Evolutionary conservation across 2,329 filamentous ascomycete species (phyloP).

Genomic region (Fusarium anthophilum): DNA sequence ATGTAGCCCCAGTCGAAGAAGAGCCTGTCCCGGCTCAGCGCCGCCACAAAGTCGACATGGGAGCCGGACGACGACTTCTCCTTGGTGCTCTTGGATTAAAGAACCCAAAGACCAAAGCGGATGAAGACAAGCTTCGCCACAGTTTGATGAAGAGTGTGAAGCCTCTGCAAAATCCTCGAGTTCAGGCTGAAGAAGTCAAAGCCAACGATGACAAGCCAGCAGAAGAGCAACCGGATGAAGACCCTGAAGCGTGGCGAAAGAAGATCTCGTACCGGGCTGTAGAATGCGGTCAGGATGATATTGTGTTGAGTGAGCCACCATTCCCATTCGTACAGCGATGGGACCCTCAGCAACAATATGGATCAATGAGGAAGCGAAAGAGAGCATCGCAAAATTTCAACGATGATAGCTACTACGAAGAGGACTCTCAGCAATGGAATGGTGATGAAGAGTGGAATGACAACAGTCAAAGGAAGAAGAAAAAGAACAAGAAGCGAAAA

Average conservation of each 20-base stretch:
- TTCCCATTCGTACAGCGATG: constrained; percentile 92
- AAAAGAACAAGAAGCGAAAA: constrained; percentile 53
- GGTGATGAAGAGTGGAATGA: constrained; percentile 47
- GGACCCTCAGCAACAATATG: constrained; percentile 75
- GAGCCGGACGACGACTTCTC: constrained; percentile 72
- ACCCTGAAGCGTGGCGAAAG: constrained; percentile 74
- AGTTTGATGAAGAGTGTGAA: constrained; percentile 66
- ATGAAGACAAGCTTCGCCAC: constrained; percentile 70
- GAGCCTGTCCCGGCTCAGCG: constrained; percentile 21
- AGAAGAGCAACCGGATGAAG: constrained; percentile 45
- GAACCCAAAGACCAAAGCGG: constrained; percentile 72
- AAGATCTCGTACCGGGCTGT: constrained; percentile 81
- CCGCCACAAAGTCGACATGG: constrained; percentile 54
- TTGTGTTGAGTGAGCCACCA: constrained; percentile 78
- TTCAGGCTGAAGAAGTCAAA: constrained; percentile 35
- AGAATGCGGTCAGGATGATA: constrained; percentile 79
- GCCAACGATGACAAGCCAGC: constrained; percentile 11
- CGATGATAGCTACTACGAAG: constrained; percentile 43
- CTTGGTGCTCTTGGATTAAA: constrained; percentile 78
- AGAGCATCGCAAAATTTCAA: constrained; percentile 51
- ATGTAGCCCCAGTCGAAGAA: constrained; percentile 3
- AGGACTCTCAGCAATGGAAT: constrained; percentile 40
- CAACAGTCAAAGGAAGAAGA: constrained; percentile 48
- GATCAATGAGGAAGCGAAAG: constrained; percentile 60
- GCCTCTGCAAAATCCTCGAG: constrained; percentile 50